phyloP scores from a whole-genome alignment of 192 early-diverging fungal species.

The Geranomyces variabilis region DNA sequence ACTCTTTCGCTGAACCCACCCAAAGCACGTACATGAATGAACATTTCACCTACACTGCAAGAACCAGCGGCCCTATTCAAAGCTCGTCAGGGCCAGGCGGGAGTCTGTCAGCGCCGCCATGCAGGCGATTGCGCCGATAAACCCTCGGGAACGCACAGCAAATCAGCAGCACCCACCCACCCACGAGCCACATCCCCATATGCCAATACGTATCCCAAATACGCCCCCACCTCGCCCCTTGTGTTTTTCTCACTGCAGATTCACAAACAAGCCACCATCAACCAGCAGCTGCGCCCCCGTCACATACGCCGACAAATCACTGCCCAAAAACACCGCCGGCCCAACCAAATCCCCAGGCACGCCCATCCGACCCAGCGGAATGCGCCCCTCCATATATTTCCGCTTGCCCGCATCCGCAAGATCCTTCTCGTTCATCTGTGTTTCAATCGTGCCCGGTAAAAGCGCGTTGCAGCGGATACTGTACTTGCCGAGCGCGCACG shows the following conservation, averaged over 20 bases:
- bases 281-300: neutral
- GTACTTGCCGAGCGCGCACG: neutral
- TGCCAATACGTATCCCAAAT: too few species aligned
- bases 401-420: neutral
- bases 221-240: too few species aligned
- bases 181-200: too few species aligned
- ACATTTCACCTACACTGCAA: too few species aligned
- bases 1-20: too few species aligned
- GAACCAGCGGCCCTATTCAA: too few species aligned
- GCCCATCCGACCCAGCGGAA: neutral
- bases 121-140: too few species aligned
- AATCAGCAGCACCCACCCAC: too few species aligned
- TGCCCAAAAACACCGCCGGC: constrained; percentile 3
- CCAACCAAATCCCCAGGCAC: neutral
- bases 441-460: neutral
- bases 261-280: neutral
- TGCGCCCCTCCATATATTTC: neutral
- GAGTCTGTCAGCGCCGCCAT: too few species aligned
- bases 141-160: too few species aligned
- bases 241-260: neutral
- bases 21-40: too few species aligned
- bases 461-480: neutral
- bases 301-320: neutral
- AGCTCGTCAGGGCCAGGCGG: too few species aligned
- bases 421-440: constrained; percentile 3